Conservation (phyloP, 306 rosid genomes). For the Malus fusca region DNA sequence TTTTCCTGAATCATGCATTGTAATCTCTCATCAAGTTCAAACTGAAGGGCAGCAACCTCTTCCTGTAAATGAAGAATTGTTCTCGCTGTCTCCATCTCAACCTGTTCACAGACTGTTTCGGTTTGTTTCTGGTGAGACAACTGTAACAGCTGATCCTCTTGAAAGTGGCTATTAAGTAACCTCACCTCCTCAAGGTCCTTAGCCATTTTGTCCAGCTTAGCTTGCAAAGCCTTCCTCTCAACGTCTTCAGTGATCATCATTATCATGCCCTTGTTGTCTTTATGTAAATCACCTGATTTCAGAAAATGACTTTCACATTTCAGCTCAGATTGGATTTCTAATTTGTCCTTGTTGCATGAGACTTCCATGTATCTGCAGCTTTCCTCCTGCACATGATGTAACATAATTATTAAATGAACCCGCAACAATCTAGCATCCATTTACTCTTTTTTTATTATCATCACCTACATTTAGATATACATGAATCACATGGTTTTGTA, state of each 20-base stretch:
- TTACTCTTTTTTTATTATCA: conserved; percentile 14
- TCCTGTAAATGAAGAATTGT: conserved; percentile 89
- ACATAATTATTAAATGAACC: background rate
- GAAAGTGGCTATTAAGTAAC: conserved; percentile 46
- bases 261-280: conserved; percentile 1
- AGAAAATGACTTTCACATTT: background rate
- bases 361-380: conserved; percentile 6
- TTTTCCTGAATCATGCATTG: conserved; percentile 57
- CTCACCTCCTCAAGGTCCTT: conserved; percentile 72
- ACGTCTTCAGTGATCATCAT: conserved; percentile 24
- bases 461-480: conserved; percentile 22
- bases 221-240: conserved; percentile 35
- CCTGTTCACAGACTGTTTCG: conserved; percentile 73
- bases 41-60: conserved; percentile 66
- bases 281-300: conserved; percentile 5
- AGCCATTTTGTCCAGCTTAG: conserved; percentile 53
- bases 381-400: conserved; percentile 8
- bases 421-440: conserved; percentile 16
- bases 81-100: conserved; percentile 83
- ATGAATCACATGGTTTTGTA: conserved; percentile 23
- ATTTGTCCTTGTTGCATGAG: background rate
- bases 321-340: background rate
- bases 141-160: conserved; percentile 51
- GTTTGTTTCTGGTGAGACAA: conserved; percentile 48
- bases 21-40: conserved; percentile 58